Evolutionary conservation across 345 rosid genomes (phyloP), one percentile per base, ranked within the genome.

Genomic region (Excoecaria cochinchinensis): DNA sequence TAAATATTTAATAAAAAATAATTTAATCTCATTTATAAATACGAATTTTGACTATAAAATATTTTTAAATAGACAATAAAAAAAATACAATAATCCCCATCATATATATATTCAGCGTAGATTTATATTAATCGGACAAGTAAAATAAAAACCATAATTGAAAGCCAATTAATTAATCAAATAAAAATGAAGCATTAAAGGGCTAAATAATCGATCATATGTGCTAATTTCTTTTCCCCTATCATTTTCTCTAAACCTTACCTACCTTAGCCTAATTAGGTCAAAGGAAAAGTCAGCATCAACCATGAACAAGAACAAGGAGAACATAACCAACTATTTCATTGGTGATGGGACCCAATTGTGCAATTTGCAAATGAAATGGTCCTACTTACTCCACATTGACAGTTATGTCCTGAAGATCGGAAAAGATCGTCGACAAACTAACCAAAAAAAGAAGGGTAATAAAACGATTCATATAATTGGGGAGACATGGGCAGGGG

Each of bases 271-370:
- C 48, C 14, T 7, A 31, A 17, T 44, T 71, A 44, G 74, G 60
- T 61, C 51, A 58, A 76, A 59, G 51, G 50, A 36, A 70, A 72
- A 66, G 80, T 71, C 76, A n/a, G 3, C 1, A 11, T 70, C 72
- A 15, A 1, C 17, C 65, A 36, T 3, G 16, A 16, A n/a, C 13
- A 47, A 21, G 8, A 8, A 8, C 12, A 40, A 8, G 14, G 21
- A 67, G 14, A 21, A 70, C 38, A 38, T 10, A n/a, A 8, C 2
- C 4, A 67, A 5, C 13, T 50, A 31, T 51, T 57, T 39, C 21
- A 44, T 42, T 14, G 24, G 4, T 57, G 67, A 71, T 71, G 60
- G 72, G 61, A 31, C 61, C 47, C 56, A 14, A n/a, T 50, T 13
- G 7, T 19, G 31, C 31, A 31, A 31, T 31, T 31, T 31, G 31